Base-by-base conservation (phyloP, 345 rosid genomes). In the Salix caprea region DNA sequence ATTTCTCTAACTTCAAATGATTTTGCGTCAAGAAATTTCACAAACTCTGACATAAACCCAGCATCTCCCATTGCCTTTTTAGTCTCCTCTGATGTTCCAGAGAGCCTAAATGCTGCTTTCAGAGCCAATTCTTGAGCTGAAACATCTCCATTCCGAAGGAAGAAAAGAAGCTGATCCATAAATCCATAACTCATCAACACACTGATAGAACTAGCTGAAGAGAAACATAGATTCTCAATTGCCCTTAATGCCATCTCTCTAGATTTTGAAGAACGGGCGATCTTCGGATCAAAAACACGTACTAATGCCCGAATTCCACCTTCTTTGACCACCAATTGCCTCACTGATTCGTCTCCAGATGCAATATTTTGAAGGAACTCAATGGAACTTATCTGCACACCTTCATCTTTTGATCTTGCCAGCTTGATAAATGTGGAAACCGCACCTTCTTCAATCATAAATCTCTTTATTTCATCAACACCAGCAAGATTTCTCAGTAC, bases 401-500 rank as follows among this genome's bases (percentile, higher is more conserved):
- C 79, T 76, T 96, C 98, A 50, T 89, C 90, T 69, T 75, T 90
- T 0, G 97, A 92, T 71, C 89, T 86, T 48, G 84, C 65, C 13
- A 96, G 97, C 86, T 85, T 92, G 80, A 90, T 72, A 75, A 92
- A 93, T 2, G 81, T 86, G 0, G 87, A 65, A 54, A 96, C 66
- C 1, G 86, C 94, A 1, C 89, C 94, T 81, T 92, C 98, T 28
- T 96, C 99, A 16, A 90, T 82, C 88, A 92, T 89, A 77, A 85
- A 93, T 75, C 94, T 84, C 86, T 88, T 93, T 26, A 96, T 93
- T 78, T 96, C 99, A 76, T 93, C 96, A 65, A 96, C 94, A 24
- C 88, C 89, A 23, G 85, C 85, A 15, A 96, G 94, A 73, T 96
- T 96, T 67, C 87, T 88, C 85, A 96, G 78, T 64, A 92, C 94